Conservation (phyloP, 208 protist species). For the Herpetomonas tarakana region DNA sequence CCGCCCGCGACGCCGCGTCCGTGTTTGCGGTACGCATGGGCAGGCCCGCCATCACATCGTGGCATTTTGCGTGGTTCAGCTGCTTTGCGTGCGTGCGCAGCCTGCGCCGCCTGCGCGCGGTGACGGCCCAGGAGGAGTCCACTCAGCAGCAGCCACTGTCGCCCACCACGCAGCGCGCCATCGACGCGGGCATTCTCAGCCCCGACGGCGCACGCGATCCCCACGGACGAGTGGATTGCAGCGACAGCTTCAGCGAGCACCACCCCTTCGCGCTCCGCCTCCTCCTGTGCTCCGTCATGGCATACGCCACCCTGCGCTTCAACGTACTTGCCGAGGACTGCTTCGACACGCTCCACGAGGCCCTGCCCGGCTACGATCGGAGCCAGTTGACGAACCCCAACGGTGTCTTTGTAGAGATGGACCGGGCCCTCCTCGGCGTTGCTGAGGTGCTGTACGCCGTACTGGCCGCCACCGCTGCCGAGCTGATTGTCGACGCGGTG, state of each 20-base stretch:
- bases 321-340: constrained; percentile 19
- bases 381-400: constrained; percentile 47
- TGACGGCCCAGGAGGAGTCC: constrained; percentile 5
- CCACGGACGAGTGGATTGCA: constrained; percentile 11
- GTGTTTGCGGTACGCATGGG: too few species aligned
- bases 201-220: constrained; percentile 11
- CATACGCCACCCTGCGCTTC: constrained; percentile 28
- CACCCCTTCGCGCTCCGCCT: constrained; percentile 14
- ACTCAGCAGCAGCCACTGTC: constrained; percentile 10
- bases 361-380: background rate
- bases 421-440: constrained; percentile 26
- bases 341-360: constrained; percentile 7
- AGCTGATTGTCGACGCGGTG: constrained; percentile 5
- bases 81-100: background rate
- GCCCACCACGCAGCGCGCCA: constrained; percentile 22
- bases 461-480: constrained; percentile 18
- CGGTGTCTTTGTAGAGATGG: constrained; percentile 59
- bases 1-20: too few species aligned
- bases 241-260: constrained; percentile 2
- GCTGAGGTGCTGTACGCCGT: constrained; percentile 34
- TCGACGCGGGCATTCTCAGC: constrained; percentile 17
- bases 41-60: background rate
- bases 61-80: background rate
- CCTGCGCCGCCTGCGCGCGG: constrained; percentile 11
- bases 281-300: constrained; percentile 35